Evolutionary conservation across 345 rosid species (phyloP).

Genomic region (Schrenkiella parvula): DNA sequence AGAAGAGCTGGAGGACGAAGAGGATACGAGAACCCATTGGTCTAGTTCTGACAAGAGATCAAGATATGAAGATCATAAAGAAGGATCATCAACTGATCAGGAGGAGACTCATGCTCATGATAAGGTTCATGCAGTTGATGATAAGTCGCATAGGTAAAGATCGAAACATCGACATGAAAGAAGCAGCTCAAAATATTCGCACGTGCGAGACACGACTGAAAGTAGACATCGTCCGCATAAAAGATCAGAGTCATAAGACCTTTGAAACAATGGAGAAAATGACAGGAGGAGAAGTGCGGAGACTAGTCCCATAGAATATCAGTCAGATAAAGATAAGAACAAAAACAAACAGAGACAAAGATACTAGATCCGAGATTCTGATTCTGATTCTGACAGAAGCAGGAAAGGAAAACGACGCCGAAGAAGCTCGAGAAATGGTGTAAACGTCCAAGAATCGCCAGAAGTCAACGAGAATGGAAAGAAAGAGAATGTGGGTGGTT

Average conservation of each 20-base stretch:
- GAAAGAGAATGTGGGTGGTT: conserved; percentile 7
- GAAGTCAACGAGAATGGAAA: background rate
- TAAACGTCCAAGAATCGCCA: background rate
- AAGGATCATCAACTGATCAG: conserved; percentile 25
- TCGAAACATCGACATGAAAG: background rate
- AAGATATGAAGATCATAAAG: conserved; percentile 19
- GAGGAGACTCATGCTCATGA: conserved; percentile 15
- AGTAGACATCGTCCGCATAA: conserved; percentile 18
- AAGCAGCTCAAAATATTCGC: too few relatives aligned
- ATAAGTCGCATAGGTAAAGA: conserved; percentile 21
- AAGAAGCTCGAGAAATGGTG: conserved; percentile 23
- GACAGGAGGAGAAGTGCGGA: conserved; percentile 9
- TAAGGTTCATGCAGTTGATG: conserved; percentile 8
- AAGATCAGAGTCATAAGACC: conserved; percentile 16
- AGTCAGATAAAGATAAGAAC: conserved; percentile 1
- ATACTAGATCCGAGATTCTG: background rate
- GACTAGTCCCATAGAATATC: background rate
- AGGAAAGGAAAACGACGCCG: background rate
- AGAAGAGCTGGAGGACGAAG: conserved; percentile 13
- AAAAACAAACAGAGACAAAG: conserved; percentile 11
- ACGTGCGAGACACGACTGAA: background rate
- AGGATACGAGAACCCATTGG: conserved; percentile 18
- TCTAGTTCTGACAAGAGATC: conserved; percentile 25
- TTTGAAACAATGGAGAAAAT: background rate
- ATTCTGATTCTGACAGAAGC: conserved; percentile 5